Evolutionary conservation across 2,329 filamentous ascomycete genomes (phyloP).

Genomic region (Huntiella omanensis): DNA sequence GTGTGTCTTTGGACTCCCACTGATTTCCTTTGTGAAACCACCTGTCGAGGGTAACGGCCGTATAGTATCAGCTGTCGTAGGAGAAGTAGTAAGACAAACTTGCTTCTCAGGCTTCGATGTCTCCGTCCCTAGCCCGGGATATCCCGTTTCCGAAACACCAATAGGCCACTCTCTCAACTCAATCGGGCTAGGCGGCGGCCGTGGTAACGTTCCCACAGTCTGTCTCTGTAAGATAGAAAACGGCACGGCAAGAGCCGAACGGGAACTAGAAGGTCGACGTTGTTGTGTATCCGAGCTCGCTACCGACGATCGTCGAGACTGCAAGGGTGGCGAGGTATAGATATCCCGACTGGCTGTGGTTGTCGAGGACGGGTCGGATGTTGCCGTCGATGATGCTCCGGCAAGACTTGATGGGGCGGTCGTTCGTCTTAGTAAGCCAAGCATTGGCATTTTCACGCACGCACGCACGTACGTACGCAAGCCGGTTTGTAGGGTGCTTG

Average conservation of each 20-base stretch:
- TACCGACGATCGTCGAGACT: neutral
- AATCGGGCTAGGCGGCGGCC: constrained; percentile 1
- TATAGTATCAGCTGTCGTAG: neutral
- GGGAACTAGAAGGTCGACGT: neutral
- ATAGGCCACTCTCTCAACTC: constrained; percentile 3
- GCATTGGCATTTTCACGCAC: neutral
- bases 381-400: neutral
- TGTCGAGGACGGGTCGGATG: neutral
- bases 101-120: too few species aligned
- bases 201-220: neutral
- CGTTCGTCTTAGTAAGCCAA: constrained; percentile 7
- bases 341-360: neutral
- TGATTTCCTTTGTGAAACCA: neutral
- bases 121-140: too few species aligned
- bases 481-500: neutral
- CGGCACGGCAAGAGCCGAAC: neutral
- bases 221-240: neutral
- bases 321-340: neutral
- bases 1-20: neutral
- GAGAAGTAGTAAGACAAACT: neutral
- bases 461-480: too few species aligned
- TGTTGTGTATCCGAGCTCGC: neutral
- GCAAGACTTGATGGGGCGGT: neutral
- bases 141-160: too few species aligned
- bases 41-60: neutral